Conservation (phyloP, 1,284 basidiomycete genomes). For the Ustilago lituana region DNA sequence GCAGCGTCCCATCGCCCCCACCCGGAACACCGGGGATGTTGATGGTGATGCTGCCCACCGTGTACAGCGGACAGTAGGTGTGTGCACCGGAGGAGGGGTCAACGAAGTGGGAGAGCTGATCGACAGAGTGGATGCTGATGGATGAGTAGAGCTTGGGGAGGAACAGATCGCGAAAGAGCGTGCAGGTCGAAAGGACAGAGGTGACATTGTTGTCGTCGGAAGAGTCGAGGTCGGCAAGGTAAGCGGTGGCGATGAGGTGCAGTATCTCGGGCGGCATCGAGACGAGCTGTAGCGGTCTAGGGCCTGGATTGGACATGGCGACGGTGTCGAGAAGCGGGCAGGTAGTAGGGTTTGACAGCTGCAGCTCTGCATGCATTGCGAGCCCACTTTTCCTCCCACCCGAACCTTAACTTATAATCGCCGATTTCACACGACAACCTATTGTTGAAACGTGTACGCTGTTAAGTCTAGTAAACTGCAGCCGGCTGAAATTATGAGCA, state of each 20-base stretch:
- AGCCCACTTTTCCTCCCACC: background rate
- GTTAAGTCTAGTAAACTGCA: no score
- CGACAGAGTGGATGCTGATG: conserved; percentile 15
- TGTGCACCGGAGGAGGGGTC: conserved; percentile 5
- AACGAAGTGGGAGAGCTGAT: conserved; percentile 21
- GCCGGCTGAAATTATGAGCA: no score
- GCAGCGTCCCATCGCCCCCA: conserved; percentile 13
- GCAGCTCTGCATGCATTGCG: conserved; percentile 11
- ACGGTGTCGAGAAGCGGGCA: background rate
- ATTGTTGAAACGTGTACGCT: no score
- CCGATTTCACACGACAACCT: no score
- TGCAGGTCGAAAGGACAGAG: conserved; percentile 14
- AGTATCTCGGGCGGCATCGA: conserved; percentile 27
- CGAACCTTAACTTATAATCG: background rate
- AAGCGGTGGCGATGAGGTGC: conserved; percentile 21
- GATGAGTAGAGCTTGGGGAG: conserved; percentile 34
- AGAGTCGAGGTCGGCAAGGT: conserved; percentile 7
- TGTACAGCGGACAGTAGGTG: conserved; percentile 9
- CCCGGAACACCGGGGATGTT: conserved; percentile 42
- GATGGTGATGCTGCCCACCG: conserved; percentile 15
- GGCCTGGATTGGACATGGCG: background rate
- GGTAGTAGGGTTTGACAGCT: conserved; percentile 4
- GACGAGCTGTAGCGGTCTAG: conserved; percentile 3
- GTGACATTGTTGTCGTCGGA: conserved; percentile 5
- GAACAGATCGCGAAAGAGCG: conserved; percentile 21